phyloP scores from a whole-genome alignment of 257 asterid genomes.

The Fraxinus quadrangulata region DNA sequence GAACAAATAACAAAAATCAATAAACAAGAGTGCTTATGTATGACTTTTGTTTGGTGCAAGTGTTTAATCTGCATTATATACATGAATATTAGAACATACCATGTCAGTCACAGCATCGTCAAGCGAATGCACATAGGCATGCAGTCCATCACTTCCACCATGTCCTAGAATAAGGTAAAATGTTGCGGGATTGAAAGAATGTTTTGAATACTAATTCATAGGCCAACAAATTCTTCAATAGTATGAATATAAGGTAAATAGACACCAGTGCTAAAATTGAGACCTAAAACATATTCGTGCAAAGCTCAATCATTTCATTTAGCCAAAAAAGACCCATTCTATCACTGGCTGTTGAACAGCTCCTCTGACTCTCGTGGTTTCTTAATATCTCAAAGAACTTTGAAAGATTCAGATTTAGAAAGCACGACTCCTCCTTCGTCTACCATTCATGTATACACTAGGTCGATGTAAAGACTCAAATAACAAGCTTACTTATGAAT shows the following conservation, averaged over 20 bases:
- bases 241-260: no score
- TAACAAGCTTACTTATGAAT: conserved; percentile 71
- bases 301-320: no score
- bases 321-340: no score
- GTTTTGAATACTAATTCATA: no score
- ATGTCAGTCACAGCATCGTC: conserved; percentile 71
- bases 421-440: conserved; percentile 19
- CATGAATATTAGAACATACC: conserved; percentile 41
- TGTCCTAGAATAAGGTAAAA: conserved; percentile 53
- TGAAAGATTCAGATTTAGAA: neutral
- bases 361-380: neutral
- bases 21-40: conserved; percentile 4
- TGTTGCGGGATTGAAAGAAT: no score
- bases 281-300: no score
- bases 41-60: neutral
- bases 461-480: conserved; percentile 52
- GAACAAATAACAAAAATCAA: neutral
- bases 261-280: no score
- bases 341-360: neutral
- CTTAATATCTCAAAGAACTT: neutral
- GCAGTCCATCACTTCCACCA: conserved; percentile 96
- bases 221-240: no score
- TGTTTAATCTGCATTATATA: neutral
- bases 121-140: conserved; percentile 84
- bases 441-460: conserved; percentile 30